Evolutionary conservation across 2,329 filamentous ascomycete genomes (phyloP).

Genomic region (Fusarium beomiforme): DNA sequence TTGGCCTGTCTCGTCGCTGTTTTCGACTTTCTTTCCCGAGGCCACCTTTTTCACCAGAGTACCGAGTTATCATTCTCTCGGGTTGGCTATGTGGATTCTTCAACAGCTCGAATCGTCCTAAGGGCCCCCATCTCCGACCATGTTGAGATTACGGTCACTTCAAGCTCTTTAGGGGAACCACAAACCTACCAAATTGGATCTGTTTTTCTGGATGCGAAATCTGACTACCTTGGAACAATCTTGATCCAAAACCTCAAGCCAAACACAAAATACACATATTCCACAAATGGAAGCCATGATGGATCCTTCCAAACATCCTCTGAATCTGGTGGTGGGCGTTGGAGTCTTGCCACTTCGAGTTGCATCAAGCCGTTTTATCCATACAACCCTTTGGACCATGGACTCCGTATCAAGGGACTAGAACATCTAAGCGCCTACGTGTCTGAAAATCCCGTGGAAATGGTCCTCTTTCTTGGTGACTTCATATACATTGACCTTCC

Average conservation of each 20-base stretch:
- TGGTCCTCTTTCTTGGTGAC: neutral
- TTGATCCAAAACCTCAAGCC: neutral
- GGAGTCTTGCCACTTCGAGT: neutral
- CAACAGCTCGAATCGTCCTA: neutral
- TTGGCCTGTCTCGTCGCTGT: neutral
- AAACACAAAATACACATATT: neutral
- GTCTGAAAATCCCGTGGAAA: neutral
- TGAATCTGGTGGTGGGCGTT: neutral
- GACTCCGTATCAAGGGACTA: neutral
- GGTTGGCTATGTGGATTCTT: neutral
- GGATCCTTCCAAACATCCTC: neutral
- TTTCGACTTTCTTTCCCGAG: neutral
- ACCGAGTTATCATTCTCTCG: neutral
- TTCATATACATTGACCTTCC: neutral
- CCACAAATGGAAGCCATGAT: neutral
- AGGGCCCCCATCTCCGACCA: neutral
- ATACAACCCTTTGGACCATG: neutral
- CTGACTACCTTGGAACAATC: neutral
- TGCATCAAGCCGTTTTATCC: neutral
- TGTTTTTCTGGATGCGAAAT: accelerated
- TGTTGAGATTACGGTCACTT: neutral
- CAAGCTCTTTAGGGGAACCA: accelerated
- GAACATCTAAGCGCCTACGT: neutral
- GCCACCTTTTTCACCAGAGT: neutral
- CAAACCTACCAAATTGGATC: accelerated